Conservation (phyloP, 306 rosid genomes). For the Cyclanthera cordifolia region DNA sequence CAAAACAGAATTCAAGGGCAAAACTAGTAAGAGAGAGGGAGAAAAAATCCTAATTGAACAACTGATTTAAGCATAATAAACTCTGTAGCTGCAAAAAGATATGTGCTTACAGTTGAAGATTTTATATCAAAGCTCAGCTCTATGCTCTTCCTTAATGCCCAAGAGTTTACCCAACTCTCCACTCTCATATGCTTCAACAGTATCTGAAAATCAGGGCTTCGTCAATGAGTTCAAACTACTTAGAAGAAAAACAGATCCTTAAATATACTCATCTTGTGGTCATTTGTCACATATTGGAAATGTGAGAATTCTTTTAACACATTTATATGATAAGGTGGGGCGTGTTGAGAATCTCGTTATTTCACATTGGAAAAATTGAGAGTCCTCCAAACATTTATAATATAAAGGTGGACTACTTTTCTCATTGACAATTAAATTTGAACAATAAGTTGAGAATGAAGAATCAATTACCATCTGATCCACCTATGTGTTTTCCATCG, state of each 20-base stretch:
- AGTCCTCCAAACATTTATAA: too few species aligned
- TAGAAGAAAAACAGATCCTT: too few species aligned
- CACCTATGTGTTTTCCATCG: constrained; percentile 76
- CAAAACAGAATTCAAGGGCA: background rate
- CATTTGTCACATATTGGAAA: too few species aligned
- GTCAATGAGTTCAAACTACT: background rate
- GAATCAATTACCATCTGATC: constrained; percentile 65
- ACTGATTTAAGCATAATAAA: background rate
- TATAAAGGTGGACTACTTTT: too few species aligned
- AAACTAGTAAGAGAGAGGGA: background rate
- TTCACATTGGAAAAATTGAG: too few species aligned
- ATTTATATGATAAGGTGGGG: too few species aligned
- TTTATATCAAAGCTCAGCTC: constrained; percentile 44
- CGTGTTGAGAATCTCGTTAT: too few species aligned
- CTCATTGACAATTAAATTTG: too few species aligned
- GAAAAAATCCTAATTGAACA: background rate
- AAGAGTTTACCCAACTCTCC: constrained; percentile 58
- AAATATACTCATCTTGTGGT: too few species aligned
- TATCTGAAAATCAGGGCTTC: constrained; percentile 37
- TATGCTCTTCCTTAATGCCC: constrained; percentile 32
- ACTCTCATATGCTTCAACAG: constrained; percentile 60
- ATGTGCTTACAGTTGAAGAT: background rate
- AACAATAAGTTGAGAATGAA: background rate
- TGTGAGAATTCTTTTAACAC: too few species aligned
- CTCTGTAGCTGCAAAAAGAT: background rate